These are phyloP conservation scores for Nematocida ironsii DNA, from an alignment of 371 early-diverging fungal species.

Conservation along the genomic window DNA sequence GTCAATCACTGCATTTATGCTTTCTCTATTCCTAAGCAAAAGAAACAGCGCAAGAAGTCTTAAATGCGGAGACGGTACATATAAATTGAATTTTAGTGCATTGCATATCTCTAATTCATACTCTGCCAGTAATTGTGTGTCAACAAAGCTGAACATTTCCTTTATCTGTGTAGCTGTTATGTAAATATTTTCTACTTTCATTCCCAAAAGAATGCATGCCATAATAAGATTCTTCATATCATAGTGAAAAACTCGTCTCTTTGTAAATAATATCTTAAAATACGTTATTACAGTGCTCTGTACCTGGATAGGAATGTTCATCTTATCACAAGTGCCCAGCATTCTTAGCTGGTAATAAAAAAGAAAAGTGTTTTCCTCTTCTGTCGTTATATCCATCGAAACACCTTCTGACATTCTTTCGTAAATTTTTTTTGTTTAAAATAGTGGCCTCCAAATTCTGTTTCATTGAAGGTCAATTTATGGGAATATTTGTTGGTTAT, in stretches of 20 bases:
- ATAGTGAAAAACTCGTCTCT: slow-evolving; percentile 50
- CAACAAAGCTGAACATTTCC: slow-evolving; percentile 10
- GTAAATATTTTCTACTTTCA: slow-evolving; percentile 53
- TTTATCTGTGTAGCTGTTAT: slow-evolving; percentile 39
- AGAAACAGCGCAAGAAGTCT: slow-evolving; percentile 52
- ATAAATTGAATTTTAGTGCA: slow-evolving; percentile 57
- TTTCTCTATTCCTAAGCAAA: slow-evolving; percentile 45
- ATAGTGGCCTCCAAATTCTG: slow-evolving; percentile 19
- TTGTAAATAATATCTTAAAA: slow-evolving; percentile 46
- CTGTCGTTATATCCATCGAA: slow-evolving; percentile 47
- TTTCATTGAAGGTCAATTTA: slow-evolving; percentile 4
- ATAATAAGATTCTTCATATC: slow-evolving; percentile 48
- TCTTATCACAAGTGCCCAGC: slow-evolving; percentile 34
- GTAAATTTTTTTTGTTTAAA: slow-evolving; percentile 51
- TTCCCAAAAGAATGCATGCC: slow-evolving; percentile 49
- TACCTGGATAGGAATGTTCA: slow-evolving; percentile 53
- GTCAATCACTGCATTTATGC: slow-evolving; percentile 1
- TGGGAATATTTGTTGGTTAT: slow-evolving; percentile 21
- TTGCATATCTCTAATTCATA: slow-evolving; percentile 56
- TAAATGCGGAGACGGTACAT: slow-evolving; percentile 47
- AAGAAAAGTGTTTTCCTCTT: slow-evolving; percentile 54
- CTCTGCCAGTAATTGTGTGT: slow-evolving; percentile 27
- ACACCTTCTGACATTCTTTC: slow-evolving; percentile 28
- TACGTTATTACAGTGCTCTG: slow-evolving; percentile 53
- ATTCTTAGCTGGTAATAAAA: slow-evolving; percentile 56